Conservation (phyloP, 2,329 filamentous ascomycete species). For the Clonostachys chloroleuca region DNA sequence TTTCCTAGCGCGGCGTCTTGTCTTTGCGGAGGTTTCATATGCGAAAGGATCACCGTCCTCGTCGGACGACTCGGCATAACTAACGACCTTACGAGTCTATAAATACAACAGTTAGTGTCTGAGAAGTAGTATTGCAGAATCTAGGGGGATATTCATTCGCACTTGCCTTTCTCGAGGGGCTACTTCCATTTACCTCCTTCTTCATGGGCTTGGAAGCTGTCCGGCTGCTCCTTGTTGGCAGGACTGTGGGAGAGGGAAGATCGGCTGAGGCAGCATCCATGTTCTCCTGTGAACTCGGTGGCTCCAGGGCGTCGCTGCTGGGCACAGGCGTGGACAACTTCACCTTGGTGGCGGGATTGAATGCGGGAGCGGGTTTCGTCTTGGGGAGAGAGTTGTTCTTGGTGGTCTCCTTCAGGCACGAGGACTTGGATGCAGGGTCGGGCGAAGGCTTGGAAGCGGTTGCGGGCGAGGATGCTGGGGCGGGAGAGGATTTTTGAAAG, state of each 20-base stretch:
- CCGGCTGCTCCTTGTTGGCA: constrained; percentile 14
- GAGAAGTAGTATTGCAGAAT: not conserved
- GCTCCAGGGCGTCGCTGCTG: constrained; percentile 72
- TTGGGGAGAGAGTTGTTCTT: constrained; percentile 32
- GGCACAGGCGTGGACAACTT: constrained; percentile 63
- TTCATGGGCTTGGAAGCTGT: constrained; percentile 15
- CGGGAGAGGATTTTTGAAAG: constrained; percentile 35
- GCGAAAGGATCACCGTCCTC: constrained; percentile 66
- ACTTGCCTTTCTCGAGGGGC: constrained; percentile 74
- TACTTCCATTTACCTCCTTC: constrained; percentile 48
- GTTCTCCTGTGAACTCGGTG: constrained; percentile 65
- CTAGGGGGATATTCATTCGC: not conserved
- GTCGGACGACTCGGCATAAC: constrained; percentile 82
- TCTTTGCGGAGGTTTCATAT: constrained; percentile 29
- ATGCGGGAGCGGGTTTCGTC: constrained; percentile 20
- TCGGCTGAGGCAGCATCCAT: constrained; percentile 24
- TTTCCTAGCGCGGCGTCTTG: constrained; percentile 31
- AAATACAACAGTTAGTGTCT: not conserved
- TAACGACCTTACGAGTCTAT: constrained; percentile 56
- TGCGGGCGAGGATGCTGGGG: constrained; percentile 21
- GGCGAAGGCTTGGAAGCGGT: not conserved
- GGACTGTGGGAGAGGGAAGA: constrained; percentile 20
- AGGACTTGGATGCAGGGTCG: constrained; percentile 13
- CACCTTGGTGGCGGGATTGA: constrained; percentile 34
- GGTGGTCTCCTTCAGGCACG: constrained; percentile 32